A percentile compares a stretch with the other conserved stretches of the same genome.
Conservation (phyloP, 1,284 basidiomycete species). For the Veloporphyrellus conicus region DNA sequence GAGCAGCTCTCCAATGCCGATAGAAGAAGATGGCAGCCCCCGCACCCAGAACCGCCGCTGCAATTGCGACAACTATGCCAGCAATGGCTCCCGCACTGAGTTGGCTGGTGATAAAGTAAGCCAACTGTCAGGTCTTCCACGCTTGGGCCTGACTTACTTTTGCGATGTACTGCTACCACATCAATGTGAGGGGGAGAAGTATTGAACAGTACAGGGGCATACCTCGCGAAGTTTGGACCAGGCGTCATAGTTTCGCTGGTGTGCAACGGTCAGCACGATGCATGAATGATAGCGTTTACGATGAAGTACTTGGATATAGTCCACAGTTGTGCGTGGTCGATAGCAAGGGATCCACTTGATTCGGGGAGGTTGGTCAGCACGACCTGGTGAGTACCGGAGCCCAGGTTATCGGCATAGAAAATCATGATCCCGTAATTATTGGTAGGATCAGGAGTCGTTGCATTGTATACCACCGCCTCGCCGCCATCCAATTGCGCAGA, state of each 20-base stretch:
- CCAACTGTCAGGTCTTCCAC: not conserved
- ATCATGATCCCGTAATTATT: conserved; percentile 28
- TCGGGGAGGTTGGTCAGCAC: conserved; percentile 29
- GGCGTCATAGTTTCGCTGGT: not conserved
- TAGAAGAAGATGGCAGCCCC: conserved; percentile 27
- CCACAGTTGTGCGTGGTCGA: conserved; percentile 29
- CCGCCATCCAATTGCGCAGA: conserved; percentile 26
- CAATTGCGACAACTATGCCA: conserved; percentile 22
- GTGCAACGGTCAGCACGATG: conserved; percentile 3
- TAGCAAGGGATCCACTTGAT: conserved; percentile 6
- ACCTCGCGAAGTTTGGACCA: conserved; percentile 5
- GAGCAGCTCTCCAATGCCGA: conserved; percentile 27
- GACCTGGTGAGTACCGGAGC: conserved; percentile 27
- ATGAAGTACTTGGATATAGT: conserved; percentile 7
- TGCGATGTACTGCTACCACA: not conserved
- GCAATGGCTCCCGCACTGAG: conserved; percentile 27
- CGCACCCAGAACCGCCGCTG: conserved; percentile 13
- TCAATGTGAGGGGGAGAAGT: not conserved
- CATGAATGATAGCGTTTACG: not conserved
- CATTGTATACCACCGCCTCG: conserved; percentile 22
- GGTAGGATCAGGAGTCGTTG: conserved; percentile 18
- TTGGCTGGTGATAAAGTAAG: conserved; percentile 9
- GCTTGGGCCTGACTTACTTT: conserved; percentile 13
- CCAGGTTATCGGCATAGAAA: conserved; percentile 34
- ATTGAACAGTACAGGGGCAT: not conserved